phyloP scores from a whole-genome alignment of 805 yeast genomes.

The Wickerhamiella occidentalis region DNA sequence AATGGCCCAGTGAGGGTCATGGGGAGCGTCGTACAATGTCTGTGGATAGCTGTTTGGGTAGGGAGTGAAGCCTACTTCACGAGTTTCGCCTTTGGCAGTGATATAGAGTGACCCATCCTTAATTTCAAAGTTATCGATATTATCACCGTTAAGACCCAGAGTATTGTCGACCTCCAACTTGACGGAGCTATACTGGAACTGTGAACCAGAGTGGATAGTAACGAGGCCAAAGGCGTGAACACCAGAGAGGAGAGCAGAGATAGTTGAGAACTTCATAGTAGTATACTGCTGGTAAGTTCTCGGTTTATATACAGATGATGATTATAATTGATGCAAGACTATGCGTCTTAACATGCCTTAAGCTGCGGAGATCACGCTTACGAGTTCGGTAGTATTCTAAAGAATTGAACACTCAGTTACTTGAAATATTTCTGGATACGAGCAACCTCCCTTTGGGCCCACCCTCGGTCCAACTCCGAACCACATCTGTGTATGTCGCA shows the following conservation, averaged over 20 bases:
- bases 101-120: neutral
- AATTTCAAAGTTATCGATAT: too few species aligned
- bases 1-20: neutral
- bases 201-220: slow-evolving; percentile 1
- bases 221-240: neutral
- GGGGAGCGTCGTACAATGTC: neutral
- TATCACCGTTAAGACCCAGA: neutral
- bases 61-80: neutral
- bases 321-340: neutral
- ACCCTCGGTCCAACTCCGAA: too few species aligned
- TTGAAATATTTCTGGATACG: too few species aligned
- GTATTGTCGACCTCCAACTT: neutral
- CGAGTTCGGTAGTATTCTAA: too few species aligned
- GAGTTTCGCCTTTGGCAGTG: neutral
- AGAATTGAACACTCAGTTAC: too few species aligned
- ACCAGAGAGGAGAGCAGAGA: neutral
- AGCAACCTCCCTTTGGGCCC: too few species aligned
- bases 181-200: neutral
- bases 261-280: neutral
- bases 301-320: neutral
- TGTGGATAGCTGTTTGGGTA: neutral
- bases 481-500: neutral
- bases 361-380: neutral
- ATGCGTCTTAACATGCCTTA: neutral
- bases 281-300: neutral